Evolutionary conservation across 2,329 filamentous ascomycete species (phyloP).

Genomic region (Phialocephala sp.): DNA sequence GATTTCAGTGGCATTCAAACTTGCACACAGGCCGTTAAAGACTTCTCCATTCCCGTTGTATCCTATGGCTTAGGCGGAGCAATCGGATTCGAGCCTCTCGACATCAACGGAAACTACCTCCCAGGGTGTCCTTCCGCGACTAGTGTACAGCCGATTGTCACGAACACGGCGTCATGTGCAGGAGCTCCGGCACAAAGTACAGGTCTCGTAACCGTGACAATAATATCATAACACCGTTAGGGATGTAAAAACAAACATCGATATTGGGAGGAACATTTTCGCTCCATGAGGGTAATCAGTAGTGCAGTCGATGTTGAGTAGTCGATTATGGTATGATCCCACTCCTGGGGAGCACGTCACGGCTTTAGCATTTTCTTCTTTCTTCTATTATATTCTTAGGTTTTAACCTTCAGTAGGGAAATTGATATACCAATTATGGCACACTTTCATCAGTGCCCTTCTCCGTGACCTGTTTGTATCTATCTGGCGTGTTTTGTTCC

Average conservation of each 20-base stretch:
- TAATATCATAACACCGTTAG: neutral
- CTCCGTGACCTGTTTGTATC: no score
- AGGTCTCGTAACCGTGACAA: neutral
- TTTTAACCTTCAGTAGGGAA: neutral
- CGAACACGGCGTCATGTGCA: neutral
- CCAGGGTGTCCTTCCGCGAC: slow-evolving; percentile 5
- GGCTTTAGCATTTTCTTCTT: neutral
- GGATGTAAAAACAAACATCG: neutral
- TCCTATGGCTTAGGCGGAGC: neutral
- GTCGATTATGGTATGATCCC: neutral
- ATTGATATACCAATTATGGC: no score
- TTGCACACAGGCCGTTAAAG: neutral
- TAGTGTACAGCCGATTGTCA: neutral
- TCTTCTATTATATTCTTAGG: neutral
- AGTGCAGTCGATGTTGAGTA: neutral
- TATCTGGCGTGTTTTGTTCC: no score
- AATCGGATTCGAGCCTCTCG: slow-evolving; percentile 15
- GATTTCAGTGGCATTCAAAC: neutral
- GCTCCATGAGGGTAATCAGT: neutral
- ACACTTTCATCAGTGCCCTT: no score
- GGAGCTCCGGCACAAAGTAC: neutral
- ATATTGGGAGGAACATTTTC: no score
- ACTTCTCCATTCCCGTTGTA: neutral
- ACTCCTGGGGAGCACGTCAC: neutral
- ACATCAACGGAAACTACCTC: slow-evolving; percentile 10